Base-by-base conservation (phyloP, 1,284 basidiomycete species). In the Ceratobasidium sp. region DNA sequence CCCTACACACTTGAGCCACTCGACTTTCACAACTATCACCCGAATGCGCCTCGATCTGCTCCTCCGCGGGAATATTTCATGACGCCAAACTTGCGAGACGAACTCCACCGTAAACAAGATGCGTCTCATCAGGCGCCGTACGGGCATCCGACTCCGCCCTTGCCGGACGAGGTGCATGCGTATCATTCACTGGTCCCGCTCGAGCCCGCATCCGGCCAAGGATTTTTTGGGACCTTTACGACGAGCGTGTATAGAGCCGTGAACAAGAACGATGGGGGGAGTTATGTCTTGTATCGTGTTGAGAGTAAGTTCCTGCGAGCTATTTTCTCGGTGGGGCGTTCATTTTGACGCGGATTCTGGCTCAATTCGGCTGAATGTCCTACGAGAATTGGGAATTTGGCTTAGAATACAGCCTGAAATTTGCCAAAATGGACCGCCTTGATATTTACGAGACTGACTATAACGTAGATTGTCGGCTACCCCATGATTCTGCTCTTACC, bases 161-260 rank as follows among this genome's bases (percentile, higher is more conserved):
- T 98, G 9, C 97, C 97, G 0, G 92, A 95, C 33, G 95, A 97
- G 82, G 85, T 98, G 9, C 95, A 97, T 82, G 95, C 95, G 0
- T 98, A 98, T 83, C 96, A 98, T 83, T 92, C 93, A 0, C 89
- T 98, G 12, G 90, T 93, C 2, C 94, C 94, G 0, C 87, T 99
- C 2, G 95, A 96, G 83, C 85, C 85, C 28, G 83, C 85, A 1
- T 83, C 82, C 2, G 83, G 86, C 7, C 68, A 61, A 54, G 91
- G 93, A 75, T 92, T 93, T 81, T 90, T 94, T 75, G 91, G 91
- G 7, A 92, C 89, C 80, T 94, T 95, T 89, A 91, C 91, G 79
- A 93, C 93, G 1, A 91, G 91, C 1, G 90, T 95, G 2, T 98
- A 99, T 83, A 91, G 94, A 59, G 97, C 95, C 0, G 91, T 90